Evolutionary conservation across 2,329 filamentous ascomycete genomes (phyloP).

Genomic region (Exophiala bonariae): DNA sequence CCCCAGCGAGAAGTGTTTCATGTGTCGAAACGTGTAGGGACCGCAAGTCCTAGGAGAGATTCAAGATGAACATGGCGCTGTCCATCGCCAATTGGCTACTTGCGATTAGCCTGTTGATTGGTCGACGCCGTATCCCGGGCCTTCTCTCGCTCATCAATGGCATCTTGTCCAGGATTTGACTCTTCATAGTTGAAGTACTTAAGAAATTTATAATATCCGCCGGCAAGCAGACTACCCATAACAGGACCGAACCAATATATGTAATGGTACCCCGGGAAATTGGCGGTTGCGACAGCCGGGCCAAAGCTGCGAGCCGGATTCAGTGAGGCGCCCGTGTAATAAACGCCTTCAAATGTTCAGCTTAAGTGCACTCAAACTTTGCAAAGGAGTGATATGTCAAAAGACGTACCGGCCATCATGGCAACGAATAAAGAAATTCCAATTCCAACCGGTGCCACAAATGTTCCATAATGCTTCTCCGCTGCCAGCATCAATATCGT

Average conservation of each 20-base stretch:
- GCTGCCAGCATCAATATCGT: constrained; percentile 69
- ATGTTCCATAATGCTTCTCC: constrained; percentile 72
- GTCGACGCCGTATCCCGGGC: background rate
- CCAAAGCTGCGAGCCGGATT: constrained; percentile 51
- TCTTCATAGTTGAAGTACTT: constrained; percentile 43
- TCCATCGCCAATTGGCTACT: no score
- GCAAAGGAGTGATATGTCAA: background rate
- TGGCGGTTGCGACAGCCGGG: constrained; percentile 44
- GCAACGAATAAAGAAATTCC: constrained; percentile 68
- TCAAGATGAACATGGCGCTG: no score
- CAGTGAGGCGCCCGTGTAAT: constrained; percentile 48
- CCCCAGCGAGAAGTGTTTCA: no score
- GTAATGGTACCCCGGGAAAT: constrained; percentile 48
- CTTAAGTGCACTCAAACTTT: background rate
- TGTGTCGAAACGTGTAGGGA: no score
- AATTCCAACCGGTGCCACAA: constrained; percentile 69
- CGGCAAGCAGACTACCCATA: constrained; percentile 47
- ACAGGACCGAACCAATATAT: constrained; percentile 39
- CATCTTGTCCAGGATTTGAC: constrained; percentile 55
- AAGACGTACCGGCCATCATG: constrained; percentile 45
- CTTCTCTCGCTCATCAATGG: constrained; percentile 11
- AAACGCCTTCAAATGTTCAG: constrained; percentile 41
- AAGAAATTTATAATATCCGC: constrained; percentile 49
- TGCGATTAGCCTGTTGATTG: no score
- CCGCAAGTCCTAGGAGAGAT: no score